These are phyloP conservation scores for Lasiodiplodia sp. DNA, from an alignment of 2,329 filamentous ascomycete species.

Conservation along the genomic window DNA sequence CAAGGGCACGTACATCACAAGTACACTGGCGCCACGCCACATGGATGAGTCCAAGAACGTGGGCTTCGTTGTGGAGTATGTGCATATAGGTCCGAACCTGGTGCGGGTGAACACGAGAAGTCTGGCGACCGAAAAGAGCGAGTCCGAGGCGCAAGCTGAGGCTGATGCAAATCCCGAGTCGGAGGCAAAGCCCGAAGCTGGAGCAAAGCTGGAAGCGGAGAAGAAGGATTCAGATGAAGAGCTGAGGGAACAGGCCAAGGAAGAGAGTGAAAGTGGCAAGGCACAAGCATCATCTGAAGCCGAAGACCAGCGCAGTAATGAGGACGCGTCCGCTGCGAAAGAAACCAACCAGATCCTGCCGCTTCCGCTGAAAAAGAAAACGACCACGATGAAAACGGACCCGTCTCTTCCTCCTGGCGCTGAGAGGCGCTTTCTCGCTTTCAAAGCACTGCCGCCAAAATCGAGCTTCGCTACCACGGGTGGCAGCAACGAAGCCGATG, in stretches of 20 bases:
- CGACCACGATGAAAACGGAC: conserved; percentile 36
- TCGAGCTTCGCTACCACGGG: conserved; percentile 46
- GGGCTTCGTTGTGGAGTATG: conserved; percentile 82
- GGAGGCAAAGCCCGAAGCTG: conserved; percentile 37
- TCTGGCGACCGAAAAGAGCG: conserved; percentile 62
- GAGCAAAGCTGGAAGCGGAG: conserved; percentile 32
- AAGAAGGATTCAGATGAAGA: conserved; percentile 31
- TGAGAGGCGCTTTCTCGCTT: conserved; percentile 55
- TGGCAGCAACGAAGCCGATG: conserved; percentile 35
- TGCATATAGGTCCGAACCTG: conserved; percentile 72
- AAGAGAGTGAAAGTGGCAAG: conserved; percentile 24
- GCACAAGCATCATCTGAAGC: background rate
- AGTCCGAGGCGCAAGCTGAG: conserved; percentile 42
- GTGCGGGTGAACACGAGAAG: conserved; percentile 86
- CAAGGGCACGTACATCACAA: conserved; percentile 89
- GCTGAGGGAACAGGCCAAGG: background rate
- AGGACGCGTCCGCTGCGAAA: background rate
- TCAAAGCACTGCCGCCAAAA: conserved; percentile 62
- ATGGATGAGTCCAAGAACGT: conserved; percentile 81
- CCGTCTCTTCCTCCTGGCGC: conserved; percentile 29
- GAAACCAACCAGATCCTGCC: background rate
- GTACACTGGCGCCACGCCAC: conserved; percentile 79
- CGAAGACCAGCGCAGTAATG: background rate
- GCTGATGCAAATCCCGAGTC: conserved; percentile 36
- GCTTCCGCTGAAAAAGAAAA: conserved; percentile 31